These are phyloP conservation scores for Escallonia herrerae DNA, from an alignment of 129 eudicot genomes.

Conservation along the genomic window DNA sequence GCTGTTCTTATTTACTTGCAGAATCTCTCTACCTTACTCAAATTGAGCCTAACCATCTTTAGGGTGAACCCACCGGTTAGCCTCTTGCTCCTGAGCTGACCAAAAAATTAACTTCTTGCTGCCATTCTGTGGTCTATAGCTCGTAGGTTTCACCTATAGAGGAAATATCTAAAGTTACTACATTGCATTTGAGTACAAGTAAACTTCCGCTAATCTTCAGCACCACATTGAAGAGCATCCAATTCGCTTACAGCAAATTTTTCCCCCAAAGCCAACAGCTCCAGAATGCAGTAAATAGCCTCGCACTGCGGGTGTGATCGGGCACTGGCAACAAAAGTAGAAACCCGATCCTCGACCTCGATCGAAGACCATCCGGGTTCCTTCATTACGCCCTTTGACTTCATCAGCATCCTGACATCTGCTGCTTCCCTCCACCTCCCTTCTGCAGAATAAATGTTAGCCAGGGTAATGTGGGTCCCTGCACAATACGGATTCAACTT, in stretches of 20 bases:
- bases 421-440: slow-evolving; percentile 81
- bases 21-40: too few species aligned
- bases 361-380: slow-evolving; percentile 97
- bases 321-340: slow-evolving; percentile 82
- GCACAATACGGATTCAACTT: slow-evolving; percentile 64
- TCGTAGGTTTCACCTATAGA: background rate
- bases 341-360: slow-evolving; percentile 51
- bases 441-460: slow-evolving; percentile 69
- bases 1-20: too few species aligned
- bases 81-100: too few species aligned
- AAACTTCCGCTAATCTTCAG: slow-evolving; percentile 6
- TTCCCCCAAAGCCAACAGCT: slow-evolving; percentile 32
- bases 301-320: slow-evolving; percentile 51
- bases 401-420: slow-evolving; percentile 68
- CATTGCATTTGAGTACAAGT: background rate
- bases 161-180: background rate
- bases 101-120: too few species aligned
- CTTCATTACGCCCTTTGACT: slow-evolving; percentile 60
- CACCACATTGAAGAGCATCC: slow-evolving; percentile 19
- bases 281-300: slow-evolving; percentile 35
- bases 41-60: too few species aligned
- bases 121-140: background rate
- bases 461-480: slow-evolving; percentile 63
- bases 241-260: slow-evolving; percentile 21
- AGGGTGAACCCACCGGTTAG: too few species aligned